Evolutionary conservation across 148 eudicot genomes (phyloP), one percentile per base, ranked within the genome.

Genomic region (Rhododendron ferrugineum): DNA sequence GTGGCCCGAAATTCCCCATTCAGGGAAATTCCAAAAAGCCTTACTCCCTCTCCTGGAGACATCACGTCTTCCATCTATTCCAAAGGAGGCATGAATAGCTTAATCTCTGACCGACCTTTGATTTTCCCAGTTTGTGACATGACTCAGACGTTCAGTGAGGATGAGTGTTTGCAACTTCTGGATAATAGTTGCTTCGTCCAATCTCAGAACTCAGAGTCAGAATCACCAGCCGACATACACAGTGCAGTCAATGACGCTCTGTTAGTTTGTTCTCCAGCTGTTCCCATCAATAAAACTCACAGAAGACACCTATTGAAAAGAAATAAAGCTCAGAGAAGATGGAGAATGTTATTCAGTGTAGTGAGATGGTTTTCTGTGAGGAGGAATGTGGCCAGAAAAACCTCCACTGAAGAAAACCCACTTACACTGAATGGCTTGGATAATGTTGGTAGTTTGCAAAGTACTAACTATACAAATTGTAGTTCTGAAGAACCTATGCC

Each of bases 111-210:
- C 40, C 52, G 14, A 30, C 28, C 81, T 46, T 47, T 5, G 36
- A 47, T 4, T 78, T 44, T 78, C 36, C 58, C 58, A 23, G 82
- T 78, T 90, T 83, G 5, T 92, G 47, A 87, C 89, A 14, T 91
- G 88, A 54, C 85, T 80, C 88, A 62, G 83, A 74, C 89, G 6
- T 89, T 93, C 76, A 82, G 72, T 54, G 89, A 86, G 7, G 87
- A 91, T 6, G 90, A 87, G 52, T 90, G 90, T 85, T 83, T 90
- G 62, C 86, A 86, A 26, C 85, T 88, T 75, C 88, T 93, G 82
- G 92, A 90, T 68, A 83, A 88, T 1, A 89, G 86, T 78, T 88
- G 81, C 84, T 79, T 93, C 23, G 56, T 89, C 34, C 93, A 85
- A 68, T 84, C 92, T 80, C 87, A 79, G 80, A 88, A 60, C 74